Percentiles rank a stretch among this genome's conserved stretches.
Evolutionary conservation across 1,139 yeast genomes (phyloP).

Genomic region (Yamadazyma atlantica): DNA sequence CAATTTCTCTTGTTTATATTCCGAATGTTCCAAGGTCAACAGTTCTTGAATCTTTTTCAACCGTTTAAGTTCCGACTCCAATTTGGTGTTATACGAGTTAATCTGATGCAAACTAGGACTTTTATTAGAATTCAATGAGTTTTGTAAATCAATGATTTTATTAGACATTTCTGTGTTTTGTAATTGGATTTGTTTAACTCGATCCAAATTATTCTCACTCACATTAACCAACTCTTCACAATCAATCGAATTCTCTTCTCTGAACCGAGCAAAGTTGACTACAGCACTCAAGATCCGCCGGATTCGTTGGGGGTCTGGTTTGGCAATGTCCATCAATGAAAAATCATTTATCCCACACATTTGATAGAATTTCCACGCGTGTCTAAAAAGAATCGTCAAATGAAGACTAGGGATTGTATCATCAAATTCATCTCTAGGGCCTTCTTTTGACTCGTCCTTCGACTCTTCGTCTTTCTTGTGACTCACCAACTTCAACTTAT

Average conservation of each 20-base stretch:
- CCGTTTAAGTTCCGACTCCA: slow-evolving; percentile 63
- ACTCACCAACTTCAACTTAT: slow-evolving; percentile 12
- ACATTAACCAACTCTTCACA: slow-evolving; percentile 60
- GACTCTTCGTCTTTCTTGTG: slow-evolving; percentile 10
- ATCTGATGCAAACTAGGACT: slow-evolving; percentile 41
- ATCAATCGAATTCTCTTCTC: slow-evolving; percentile 73
- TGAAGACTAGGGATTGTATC: slow-evolving; percentile 38
- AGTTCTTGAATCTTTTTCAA: slow-evolving; percentile 65
- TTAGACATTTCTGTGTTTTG: slow-evolving; percentile 42
- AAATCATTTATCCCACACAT: slow-evolving; percentile 81
- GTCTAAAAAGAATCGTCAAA: slow-evolving; percentile 56
- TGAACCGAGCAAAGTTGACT: slow-evolving; percentile 79
- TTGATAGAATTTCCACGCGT: slow-evolving; percentile 60
- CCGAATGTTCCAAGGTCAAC: slow-evolving; percentile 63
- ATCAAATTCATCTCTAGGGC: slow-evolving; percentile 12
- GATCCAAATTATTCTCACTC: slow-evolving; percentile 51
- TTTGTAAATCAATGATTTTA: slow-evolving; percentile 42
- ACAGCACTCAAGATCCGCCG: slow-evolving; percentile 76
- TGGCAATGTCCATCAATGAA: slow-evolving; percentile 59
- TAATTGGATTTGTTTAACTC: slow-evolving; percentile 27
- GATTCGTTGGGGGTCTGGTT: slow-evolving; percentile 68
- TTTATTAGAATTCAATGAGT: slow-evolving; percentile 18
- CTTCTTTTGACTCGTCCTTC: not conserved
- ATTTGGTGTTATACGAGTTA: slow-evolving; percentile 53
- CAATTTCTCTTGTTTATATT: slow-evolving; percentile 63